These are phyloP conservation scores for Ophiocordyceps unilateralis DNA, from an alignment of 2,329 filamentous ascomycete species.

Conservation along the genomic window DNA sequence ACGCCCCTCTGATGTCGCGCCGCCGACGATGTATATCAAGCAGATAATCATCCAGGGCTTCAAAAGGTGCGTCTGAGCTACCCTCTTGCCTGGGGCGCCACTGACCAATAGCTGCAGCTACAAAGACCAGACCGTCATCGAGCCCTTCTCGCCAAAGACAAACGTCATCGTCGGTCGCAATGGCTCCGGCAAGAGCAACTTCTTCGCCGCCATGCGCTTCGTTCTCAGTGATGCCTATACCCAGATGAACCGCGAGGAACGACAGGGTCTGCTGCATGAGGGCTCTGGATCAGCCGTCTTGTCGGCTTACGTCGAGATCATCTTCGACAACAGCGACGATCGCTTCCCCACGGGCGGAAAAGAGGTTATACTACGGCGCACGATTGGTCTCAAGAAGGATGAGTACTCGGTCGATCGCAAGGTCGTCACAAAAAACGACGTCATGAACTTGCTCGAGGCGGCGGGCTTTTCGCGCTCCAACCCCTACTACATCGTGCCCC, in stretches of 20 bases:
- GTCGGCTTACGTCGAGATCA: conserved; percentile 98
- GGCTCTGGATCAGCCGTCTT: conserved; percentile 95
- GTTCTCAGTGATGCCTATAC: conserved; percentile 96
- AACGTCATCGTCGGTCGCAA: conserved; percentile 99
- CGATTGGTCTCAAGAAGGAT: conserved; percentile 94
- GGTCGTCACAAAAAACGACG: conserved; percentile 84
- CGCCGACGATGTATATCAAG: conserved; percentile 79
- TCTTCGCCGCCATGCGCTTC: conserved; percentile 97
- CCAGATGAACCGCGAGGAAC: conserved; percentile 88
- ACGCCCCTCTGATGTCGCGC: conserved; percentile 17
- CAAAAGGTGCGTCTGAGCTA: conserved; percentile 54
- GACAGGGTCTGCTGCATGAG: conserved; percentile 91
- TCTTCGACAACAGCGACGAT: conserved; percentile 94
- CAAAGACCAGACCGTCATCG: conserved; percentile 98
- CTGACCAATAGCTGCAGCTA: conserved; percentile 43
- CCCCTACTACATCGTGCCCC: conserved; percentile 97
- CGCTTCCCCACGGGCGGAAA: conserved; percentile 87
- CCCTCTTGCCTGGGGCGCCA: conserved; percentile 1
- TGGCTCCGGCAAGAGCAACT: conserved; percentile 98
- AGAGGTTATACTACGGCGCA: conserved; percentile 78
- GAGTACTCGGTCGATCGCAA: conserved; percentile 97
- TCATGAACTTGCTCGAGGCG: conserved; percentile 87
- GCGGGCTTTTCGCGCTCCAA: conserved; percentile 95
- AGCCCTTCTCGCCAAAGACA: conserved; percentile 91
- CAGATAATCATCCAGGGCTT: conserved; percentile 99